Base-by-base conservation (phyloP, 2,329 filamentous ascomycete genomes). In the Colletotrichum sp. region DNA sequence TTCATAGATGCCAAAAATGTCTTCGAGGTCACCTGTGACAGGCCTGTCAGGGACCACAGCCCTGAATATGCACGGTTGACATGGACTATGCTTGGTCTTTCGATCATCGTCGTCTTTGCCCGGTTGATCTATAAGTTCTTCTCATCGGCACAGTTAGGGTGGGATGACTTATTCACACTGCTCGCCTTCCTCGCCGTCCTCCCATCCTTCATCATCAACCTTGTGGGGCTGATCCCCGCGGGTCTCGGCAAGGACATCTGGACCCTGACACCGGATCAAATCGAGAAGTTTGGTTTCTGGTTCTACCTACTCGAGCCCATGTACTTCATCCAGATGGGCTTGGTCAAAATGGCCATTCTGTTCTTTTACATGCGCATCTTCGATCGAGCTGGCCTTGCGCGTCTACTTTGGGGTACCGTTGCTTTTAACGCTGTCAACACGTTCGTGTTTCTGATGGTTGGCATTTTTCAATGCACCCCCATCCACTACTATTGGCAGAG, bases 351-450 rank as follows among this genome's bases (percentile, higher is more conserved):
- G 28, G 85, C 86, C 2, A 78, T 88, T 13, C 77, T 87, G 8
- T 82, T 84, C 71, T 86, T 88, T 75, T 88, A 87, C 71, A 80
- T 86, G 19, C 81, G 83, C 22, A 85, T 88, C 61, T 88, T 88
- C 52, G 84, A 85, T 1, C 79, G 80, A 0, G 76, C 66, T 8
- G 74, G 52, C 0, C 82, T 85, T 25, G 79, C 81, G 6, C 78
- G 79, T 9, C 22, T 84, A 15, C 79, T 87, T 1, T 84, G 83
- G 79, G 79, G 76, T 5, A 83, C 83, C 1, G 79, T 84, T 5
- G 63, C 76, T 12, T 80, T 88, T 64, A 84, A 82, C 28, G 77
- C 77, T 2, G 39, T 81, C 2, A 83, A 79, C 19, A 83, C 83
- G 1, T 30, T 82, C 1, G 70, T 79, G 0, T 88, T 86, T 61